Conservation (phyloP, 208 protist species). For the Leishmania guyanensis region DNA sequence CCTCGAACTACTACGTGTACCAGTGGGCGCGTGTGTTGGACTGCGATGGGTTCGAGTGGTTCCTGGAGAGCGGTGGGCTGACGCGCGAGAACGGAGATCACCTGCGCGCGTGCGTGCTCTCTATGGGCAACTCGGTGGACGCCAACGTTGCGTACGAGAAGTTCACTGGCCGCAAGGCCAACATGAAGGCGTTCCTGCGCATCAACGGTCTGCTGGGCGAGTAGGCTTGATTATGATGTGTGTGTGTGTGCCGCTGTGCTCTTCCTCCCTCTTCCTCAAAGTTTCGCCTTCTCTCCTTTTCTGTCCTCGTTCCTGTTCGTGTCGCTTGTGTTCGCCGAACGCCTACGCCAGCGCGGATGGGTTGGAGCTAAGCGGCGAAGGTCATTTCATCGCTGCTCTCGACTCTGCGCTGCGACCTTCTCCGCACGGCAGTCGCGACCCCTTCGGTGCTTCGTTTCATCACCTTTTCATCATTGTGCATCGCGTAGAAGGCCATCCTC, state of each 20-base stretch:
- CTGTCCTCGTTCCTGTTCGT: background rate
- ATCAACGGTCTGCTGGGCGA: slow-evolving; percentile 15
- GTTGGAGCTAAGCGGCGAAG: background rate
- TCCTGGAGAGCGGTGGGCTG: slow-evolving; percentile 63
- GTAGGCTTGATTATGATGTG: background rate
- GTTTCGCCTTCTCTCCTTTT: background rate
- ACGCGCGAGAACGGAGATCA: slow-evolving; percentile 52
- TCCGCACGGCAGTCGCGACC: background rate
- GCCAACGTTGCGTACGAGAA: slow-evolving; percentile 47
- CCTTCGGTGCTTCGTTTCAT: background rate
- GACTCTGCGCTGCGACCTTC: background rate
- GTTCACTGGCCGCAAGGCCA: slow-evolving; percentile 39
- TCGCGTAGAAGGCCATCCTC: background rate
- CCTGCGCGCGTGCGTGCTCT: slow-evolving; percentile 69
- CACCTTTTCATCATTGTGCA: background rate
- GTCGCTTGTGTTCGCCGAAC: background rate
- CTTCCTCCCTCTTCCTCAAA: background rate
- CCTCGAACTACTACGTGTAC: slow-evolving; percentile 76
- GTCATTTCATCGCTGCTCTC: background rate
- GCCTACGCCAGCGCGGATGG: background rate
- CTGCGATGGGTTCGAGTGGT: slow-evolving; percentile 63
- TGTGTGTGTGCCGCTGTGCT: background rate
- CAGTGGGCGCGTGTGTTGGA: slow-evolving; percentile 68
- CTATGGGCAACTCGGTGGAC: slow-evolving; percentile 48
- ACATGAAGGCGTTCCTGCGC: slow-evolving; percentile 39